These are phyloP conservation scores for Monsonia emarginata DNA, from an alignment of 441 rosid genomes.

Conservation along the genomic window DNA sequence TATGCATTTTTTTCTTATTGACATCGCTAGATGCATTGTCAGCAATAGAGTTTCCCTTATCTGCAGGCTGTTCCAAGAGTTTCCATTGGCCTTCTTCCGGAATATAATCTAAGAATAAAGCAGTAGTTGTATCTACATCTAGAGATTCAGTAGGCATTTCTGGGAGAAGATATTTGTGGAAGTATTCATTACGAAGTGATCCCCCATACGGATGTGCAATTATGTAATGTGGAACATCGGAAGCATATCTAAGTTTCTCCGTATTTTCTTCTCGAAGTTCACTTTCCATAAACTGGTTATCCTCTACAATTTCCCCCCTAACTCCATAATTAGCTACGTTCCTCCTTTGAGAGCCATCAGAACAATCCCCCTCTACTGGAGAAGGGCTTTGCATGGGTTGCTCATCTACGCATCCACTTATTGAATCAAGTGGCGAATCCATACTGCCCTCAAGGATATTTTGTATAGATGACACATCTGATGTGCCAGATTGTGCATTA, in stretches of 20 bases:
- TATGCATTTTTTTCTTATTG: conserved; percentile 20
- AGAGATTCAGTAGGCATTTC: conserved; percentile 42
- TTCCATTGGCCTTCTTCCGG: conserved; percentile 95
- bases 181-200: conserved; percentile 30
- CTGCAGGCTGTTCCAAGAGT: conserved; percentile 62
- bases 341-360: conserved; percentile 18
- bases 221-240: conserved; percentile 30
- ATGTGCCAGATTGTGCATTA: conserved; percentile 19
- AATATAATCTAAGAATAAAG: conserved; percentile 70
- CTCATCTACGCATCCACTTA: conserved; percentile 25
- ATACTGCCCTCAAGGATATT: conserved; percentile 14
- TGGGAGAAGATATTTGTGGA: conserved; percentile 36
- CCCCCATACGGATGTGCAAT: conserved; percentile 27
- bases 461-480: conserved; percentile 16
- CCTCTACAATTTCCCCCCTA: conserved; percentile 18
- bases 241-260: conserved; percentile 19
- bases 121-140: conserved; percentile 61
- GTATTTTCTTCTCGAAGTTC: conserved; percentile 26
- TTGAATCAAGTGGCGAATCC: conserved; percentile 20
- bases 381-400: conserved; percentile 18
- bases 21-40: conserved; percentile 24
- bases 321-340: conserved; percentile 9
- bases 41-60: conserved; percentile 25
- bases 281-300: conserved; percentile 27
- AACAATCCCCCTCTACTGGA: conserved; percentile 9